Base-by-base conservation (phyloP, 148 eudicot species). In the Rhododendron simsii region DNA sequence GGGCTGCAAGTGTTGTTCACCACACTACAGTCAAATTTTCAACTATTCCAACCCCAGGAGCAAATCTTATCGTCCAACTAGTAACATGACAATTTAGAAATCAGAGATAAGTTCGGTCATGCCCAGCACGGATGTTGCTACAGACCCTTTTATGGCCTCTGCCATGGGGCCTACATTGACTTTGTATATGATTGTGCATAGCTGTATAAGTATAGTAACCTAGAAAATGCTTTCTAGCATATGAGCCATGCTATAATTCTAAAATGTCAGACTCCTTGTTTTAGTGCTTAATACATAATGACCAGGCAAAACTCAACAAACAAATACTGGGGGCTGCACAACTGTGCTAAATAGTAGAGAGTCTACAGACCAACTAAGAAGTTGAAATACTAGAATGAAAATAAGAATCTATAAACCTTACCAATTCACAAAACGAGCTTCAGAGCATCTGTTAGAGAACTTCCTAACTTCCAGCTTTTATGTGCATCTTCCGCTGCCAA, bases 361-460 rank as follows among this genome's bases (percentile, higher is more conserved):
- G 44, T 41, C 44, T 41, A 41, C 7, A 84, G 23, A 82, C 51
- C 51, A 63, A 37, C 12, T 23, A 23, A 61, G 7, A 28, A 85
- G 8, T 41, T 16, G 8, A 74, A 84, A 75, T 20, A 8, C 45
- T n/a, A 6, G 30, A 21, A 30, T 33, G 3, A 28, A 21, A 30
- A 3, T 75, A 75, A 84, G n/a, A 35, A 55, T 69, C 8, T 33
- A 51, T 51, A 59, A 75, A 41, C 7, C 41, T 39, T 91, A 98
- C 99, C 99, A 86, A 98, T 93, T 81, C 95, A 90, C 85, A 92
- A 87, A 78, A 98, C 95, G 79, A 98, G 96, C 90, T 98, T 98
- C 85, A 98, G 83, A 82, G 98, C 98, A 83, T 98, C 96, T 39
- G 96, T 92, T 63, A 98, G 91, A 88, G 93, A 90, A 57, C 86